phyloP scores from a whole-genome alignment of 176 grass and related monocot species.

The Miscanthus lutarioriparius region DNA sequence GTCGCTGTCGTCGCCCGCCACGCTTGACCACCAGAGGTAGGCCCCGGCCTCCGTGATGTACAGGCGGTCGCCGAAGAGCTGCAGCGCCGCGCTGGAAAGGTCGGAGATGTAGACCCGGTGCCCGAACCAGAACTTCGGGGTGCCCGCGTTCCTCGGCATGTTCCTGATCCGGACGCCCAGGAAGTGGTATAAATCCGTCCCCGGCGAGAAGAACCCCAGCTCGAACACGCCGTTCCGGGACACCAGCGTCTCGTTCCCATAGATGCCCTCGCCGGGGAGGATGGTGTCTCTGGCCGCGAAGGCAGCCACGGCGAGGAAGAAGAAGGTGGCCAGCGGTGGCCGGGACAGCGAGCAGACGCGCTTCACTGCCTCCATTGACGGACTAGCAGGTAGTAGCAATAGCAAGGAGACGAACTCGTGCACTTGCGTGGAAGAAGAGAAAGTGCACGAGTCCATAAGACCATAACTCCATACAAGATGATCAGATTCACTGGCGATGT shows the following conservation, averaged over 20 bases:
- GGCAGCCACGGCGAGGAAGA: neutral
- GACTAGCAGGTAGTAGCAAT: neutral
- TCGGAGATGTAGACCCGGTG: conserved; percentile 8
- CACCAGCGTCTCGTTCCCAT: conserved; percentile 20
- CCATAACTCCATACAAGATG: too few species aligned
- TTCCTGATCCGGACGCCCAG: neutral
- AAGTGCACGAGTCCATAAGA: neutral
- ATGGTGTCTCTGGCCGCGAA: conserved; percentile 18
- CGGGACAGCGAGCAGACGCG: neutral
- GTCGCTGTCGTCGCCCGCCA: neutral
- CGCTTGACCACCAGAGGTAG: conserved; percentile 6
- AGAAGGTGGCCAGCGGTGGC: neutral
- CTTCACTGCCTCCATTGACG: neutral
- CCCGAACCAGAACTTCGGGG: conserved; percentile 11
- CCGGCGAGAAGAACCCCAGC: conserved; percentile 31
- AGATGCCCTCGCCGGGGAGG: neutral
- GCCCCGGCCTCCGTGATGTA: conserved; percentile 4
- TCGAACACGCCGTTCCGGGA: conserved; percentile 32
- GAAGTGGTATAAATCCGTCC: conserved; percentile 7
- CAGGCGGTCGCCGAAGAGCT: conserved; percentile 12
- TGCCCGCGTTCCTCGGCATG: neutral
- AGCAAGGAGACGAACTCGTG: neutral
- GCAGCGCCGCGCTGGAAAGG: neutral
- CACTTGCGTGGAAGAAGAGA: neutral
- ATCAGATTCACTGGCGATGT: neutral